phyloP scores from a whole-genome alignment of 2,329 filamentous ascomycete genomes.

The Knufia fluminis region DNA sequence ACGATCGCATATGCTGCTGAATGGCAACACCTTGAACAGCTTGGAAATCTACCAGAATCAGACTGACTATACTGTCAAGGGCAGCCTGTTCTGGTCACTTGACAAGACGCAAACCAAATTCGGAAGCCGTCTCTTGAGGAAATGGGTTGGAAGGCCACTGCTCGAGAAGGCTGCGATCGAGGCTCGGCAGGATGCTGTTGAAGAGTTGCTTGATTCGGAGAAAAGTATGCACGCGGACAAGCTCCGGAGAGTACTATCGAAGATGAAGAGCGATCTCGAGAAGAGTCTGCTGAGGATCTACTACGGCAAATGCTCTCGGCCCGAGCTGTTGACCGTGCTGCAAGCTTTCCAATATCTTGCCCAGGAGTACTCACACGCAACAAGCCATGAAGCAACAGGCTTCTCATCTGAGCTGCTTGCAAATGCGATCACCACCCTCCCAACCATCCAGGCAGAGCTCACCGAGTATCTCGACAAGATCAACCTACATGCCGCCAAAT shows the following conservation, averaged over 20 bases:
- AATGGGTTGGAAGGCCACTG: slow-evolving; percentile 88
- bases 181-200: slow-evolving; percentile 71
- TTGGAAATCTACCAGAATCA: slow-evolving; percentile 93
- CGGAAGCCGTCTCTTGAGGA: slow-evolving; percentile 76
- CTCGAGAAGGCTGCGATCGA: slow-evolving; percentile 67
- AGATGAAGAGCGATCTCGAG: slow-evolving; percentile 73
- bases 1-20: slow-evolving; percentile 88
- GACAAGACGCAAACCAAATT: slow-evolving; percentile 87
- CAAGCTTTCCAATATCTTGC: slow-evolving; percentile 78
- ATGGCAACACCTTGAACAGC: slow-evolving; percentile 87
- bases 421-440: slow-evolving; percentile 64
- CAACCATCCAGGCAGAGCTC: slow-evolving; percentile 64
- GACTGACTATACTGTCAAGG: slow-evolving; percentile 74
- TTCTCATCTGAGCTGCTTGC: slow-evolving; percentile 64
- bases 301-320: slow-evolving; percentile 87
- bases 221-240: slow-evolving; percentile 62
- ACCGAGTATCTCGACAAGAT: slow-evolving; percentile 72
- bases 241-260: slow-evolving; percentile 60
- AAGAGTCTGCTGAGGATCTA: slow-evolving; percentile 91
- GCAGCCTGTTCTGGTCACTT: slow-evolving; percentile 90
- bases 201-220: slow-evolving; percentile 67
- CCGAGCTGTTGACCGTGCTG: slow-evolving; percentile 75
- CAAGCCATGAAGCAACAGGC: slow-evolving; percentile 55
- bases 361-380: slow-evolving; percentile 62
- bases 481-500: slow-evolving; percentile 70